A percentile compares a stretch with the other conserved stretches of the same genome.
Evolutionary conservation across 2,329 filamentous ascomycete genomes (phyloP).

Genomic region (Exophiala mesophila): DNA sequence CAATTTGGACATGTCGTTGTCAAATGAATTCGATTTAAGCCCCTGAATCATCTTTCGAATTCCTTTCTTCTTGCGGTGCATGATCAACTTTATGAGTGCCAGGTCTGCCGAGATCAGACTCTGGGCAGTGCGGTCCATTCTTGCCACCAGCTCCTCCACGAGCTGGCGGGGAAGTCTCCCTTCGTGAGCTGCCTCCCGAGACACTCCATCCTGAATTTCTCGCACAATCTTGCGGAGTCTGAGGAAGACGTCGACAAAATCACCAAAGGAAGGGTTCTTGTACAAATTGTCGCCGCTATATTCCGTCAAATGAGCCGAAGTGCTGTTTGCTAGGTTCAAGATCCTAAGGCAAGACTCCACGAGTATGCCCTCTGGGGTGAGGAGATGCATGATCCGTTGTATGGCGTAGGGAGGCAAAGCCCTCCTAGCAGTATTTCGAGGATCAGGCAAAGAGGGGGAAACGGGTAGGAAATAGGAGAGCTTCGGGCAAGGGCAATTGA

Average conservation of each 20-base stretch:
- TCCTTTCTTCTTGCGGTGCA: background rate
- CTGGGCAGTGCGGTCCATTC: slow-evolving; percentile 1
- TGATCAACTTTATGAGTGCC: background rate
- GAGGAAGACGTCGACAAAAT: background rate
- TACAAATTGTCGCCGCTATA: background rate
- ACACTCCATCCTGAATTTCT: slow-evolving; percentile 1
- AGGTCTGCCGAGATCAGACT: background rate
- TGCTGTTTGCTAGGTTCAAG: slow-evolving; percentile 1
- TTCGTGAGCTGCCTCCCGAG: background rate
- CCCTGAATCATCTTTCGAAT: background rate
- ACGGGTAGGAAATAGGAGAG: too few relatives aligned
- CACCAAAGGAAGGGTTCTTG: background rate
- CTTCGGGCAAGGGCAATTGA: too few relatives aligned
- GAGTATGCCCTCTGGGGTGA: background rate
- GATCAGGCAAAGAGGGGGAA: too few relatives aligned
- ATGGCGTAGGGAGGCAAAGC: too few relatives aligned
- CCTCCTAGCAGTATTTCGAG: too few relatives aligned
- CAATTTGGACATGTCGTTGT: background rate
- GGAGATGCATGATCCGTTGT: background rate
- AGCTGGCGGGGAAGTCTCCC: background rate
- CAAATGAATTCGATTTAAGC: background rate
- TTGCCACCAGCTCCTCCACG: background rate
- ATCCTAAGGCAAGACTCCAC: background rate
- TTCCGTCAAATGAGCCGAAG: slow-evolving; percentile 1
- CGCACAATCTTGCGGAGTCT: background rate